Conservation (phyloP, 768 basidiomycete species). For the Amanita jacksonii region DNA sequence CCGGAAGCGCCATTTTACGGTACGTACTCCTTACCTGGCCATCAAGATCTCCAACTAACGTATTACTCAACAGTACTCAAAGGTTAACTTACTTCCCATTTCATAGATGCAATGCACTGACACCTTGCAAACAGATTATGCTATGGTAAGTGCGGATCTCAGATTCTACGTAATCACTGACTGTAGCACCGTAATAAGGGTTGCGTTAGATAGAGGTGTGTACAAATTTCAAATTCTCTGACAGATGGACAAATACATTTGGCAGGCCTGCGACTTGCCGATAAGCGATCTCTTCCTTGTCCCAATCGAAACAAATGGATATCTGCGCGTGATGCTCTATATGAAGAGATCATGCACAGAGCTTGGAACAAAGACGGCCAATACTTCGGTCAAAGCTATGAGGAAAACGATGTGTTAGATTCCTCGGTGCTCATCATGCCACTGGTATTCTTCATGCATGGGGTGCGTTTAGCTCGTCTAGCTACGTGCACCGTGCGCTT, state of each 20-base stretch:
- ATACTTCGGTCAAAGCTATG: constrained; percentile 85
- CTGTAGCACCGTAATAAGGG: constrained; percentile 38
- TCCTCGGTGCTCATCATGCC: constrained; percentile 90
- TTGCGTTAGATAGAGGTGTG: constrained; percentile 84
- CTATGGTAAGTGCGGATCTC: constrained; percentile 46
- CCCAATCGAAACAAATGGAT: constrained; percentile 66
- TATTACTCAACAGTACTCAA: constrained; percentile 51
- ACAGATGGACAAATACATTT: background rate
- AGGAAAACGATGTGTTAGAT: constrained; percentile 74
- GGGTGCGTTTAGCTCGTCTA: constrained; percentile 32
- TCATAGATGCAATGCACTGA: background rate
- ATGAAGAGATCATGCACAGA: constrained; percentile 88
- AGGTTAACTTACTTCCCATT: constrained; percentile 38
- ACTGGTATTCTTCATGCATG: constrained; percentile 83
- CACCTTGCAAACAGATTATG: constrained; percentile 53
- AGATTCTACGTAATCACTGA: background rate
- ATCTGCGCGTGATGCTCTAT: constrained; percentile 67
- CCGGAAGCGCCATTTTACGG: constrained; percentile 77
- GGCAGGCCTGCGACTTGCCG: constrained; percentile 78
- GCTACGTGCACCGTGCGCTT: background rate
- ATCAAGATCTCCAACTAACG: background rate
- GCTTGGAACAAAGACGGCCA: constrained; percentile 69
- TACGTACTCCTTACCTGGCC: constrained; percentile 23
- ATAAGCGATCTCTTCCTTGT: constrained; percentile 90
- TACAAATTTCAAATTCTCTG: background rate